These are phyloP conservation scores for Spiraea crenata DNA, from an alignment of 331 rosid genomes.

Conservation along the genomic window DNA sequence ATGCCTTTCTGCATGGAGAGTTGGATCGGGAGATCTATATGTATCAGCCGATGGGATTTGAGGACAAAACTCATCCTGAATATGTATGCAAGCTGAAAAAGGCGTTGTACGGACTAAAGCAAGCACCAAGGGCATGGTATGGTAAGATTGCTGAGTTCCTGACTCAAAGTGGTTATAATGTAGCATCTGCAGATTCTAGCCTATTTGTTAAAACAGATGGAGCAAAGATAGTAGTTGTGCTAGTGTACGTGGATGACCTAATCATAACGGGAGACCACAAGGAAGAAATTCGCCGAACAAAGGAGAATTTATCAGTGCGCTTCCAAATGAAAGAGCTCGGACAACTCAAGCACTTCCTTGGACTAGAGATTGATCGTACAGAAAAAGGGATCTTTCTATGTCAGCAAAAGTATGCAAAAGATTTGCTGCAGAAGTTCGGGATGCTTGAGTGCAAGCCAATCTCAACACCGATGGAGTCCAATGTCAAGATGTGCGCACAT, in stretches of 20 bases:
- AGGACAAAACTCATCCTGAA: neutral
- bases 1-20: no score
- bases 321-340: slow-evolving; percentile 12
- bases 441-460: no score
- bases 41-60: neutral
- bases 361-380: neutral
- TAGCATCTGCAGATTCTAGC: neutral
- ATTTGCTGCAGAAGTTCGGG: slow-evolving; percentile 6
- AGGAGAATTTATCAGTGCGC: neutral
- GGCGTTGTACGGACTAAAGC: no score
- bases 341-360: neutral
- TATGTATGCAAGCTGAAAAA: neutral
- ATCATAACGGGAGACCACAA: neutral
- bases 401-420: slow-evolving; percentile 8
- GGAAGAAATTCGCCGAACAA: slow-evolving; percentile 1
- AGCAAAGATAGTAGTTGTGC: neutral
- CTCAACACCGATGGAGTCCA: slow-evolving; percentile 4
- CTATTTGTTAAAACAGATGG: neutral
- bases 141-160: neutral
- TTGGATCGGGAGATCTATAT: no score
- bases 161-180: neutral
- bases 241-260: neutral
- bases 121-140: no score
- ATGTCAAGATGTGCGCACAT: slow-evolving; percentile 15
- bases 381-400: neutral